These are phyloP conservation scores for Aeschynomene evenia DNA, from an alignment of 306 rosid genomes.

Conservation along the genomic window DNA sequence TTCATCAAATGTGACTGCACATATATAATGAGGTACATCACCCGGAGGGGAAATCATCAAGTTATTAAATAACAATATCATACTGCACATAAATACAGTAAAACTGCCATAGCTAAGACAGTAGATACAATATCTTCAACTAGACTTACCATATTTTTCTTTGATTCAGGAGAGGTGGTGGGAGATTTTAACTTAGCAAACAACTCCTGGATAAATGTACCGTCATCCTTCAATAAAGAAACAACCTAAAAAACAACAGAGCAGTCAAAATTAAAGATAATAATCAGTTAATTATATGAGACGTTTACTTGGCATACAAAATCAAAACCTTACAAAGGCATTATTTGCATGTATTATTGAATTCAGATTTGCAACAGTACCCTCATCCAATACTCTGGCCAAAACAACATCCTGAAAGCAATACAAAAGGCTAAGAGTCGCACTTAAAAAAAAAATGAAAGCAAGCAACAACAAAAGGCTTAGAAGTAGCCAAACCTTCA, in stretches of 20 bases:
- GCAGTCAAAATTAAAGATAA: conserved; percentile 26
- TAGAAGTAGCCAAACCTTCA: conserved; percentile 59
- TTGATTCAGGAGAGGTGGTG: conserved; percentile 64
- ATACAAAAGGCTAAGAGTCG: conserved; percentile 35
- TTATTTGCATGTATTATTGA: conserved; percentile 84
- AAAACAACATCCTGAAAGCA: conserved; percentile 79
- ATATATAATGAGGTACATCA: conserved; percentile 30
- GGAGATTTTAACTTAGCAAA: conserved; percentile 72
- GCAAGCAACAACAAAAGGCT: neutral
- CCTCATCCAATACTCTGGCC: conserved; percentile 87
- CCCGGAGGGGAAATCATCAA: conserved; percentile 16
- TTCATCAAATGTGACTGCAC: conserved; percentile 35
- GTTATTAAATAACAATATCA: conserved; percentile 18
- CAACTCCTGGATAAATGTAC: conserved; percentile 80
- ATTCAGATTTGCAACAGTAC: conserved; percentile 70
- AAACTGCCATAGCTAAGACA: conserved; percentile 9
- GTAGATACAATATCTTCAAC: neutral
- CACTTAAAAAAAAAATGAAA: neutral
- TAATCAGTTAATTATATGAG: conserved; percentile 10
- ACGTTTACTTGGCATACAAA: conserved; percentile 5
- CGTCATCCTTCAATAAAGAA: conserved; percentile 85
- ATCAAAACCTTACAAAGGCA: conserved; percentile 57
- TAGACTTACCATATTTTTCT: conserved; percentile 70
- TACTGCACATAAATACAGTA: neutral
- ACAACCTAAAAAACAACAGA: conserved; percentile 60